These are phyloP conservation scores for Lomentospora prolificans DNA, from an alignment of 2,329 filamentous ascomycete genomes.

Conservation along the genomic window DNA sequence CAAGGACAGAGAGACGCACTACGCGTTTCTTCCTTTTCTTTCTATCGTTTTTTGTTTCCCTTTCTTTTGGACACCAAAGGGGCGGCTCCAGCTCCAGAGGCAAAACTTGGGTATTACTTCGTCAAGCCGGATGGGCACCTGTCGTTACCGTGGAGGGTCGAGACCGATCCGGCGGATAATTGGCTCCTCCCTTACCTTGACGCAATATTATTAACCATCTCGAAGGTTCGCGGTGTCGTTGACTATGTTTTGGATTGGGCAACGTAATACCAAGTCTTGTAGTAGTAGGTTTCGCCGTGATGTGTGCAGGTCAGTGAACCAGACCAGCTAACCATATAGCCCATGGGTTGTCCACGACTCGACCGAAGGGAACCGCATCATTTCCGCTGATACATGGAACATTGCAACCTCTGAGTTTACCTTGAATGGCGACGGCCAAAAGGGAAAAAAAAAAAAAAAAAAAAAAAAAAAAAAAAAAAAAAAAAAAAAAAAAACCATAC, in stretches of 20 bases:
- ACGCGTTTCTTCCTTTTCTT: too few species aligned
- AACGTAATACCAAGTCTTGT: conserved; percentile 45
- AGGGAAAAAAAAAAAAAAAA: too few species aligned
- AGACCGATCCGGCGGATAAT: conserved; percentile 46
- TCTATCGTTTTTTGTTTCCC: too few species aligned
- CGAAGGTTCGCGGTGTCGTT: conserved; percentile 42
- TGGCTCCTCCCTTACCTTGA: conserved; percentile 52
- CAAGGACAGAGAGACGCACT: too few species aligned
- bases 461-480: too few species aligned
- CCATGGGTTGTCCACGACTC: conserved; percentile 48
- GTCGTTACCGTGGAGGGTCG: conserved; percentile 44
- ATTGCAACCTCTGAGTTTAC: conserved; percentile 36
- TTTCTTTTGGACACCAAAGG: too few species aligned
- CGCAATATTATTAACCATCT: conserved; percentile 32
- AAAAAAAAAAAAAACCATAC: neutral
- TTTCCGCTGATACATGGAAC: conserved; percentile 40
- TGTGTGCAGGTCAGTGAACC: too few species aligned
- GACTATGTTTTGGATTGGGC: conserved; percentile 45
- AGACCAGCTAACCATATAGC: conserved; percentile 15
- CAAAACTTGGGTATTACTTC: conserved; percentile 45
- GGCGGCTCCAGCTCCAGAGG: too few species aligned
- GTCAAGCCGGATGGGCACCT: conserved; percentile 35
- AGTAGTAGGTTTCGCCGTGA: too few species aligned
- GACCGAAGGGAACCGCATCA: conserved; percentile 31
- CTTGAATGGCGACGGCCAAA: conserved; percentile 38